Evolutionary conservation across 345 rosid species (phyloP).

Genomic region (Cardamine occulta): DNA sequence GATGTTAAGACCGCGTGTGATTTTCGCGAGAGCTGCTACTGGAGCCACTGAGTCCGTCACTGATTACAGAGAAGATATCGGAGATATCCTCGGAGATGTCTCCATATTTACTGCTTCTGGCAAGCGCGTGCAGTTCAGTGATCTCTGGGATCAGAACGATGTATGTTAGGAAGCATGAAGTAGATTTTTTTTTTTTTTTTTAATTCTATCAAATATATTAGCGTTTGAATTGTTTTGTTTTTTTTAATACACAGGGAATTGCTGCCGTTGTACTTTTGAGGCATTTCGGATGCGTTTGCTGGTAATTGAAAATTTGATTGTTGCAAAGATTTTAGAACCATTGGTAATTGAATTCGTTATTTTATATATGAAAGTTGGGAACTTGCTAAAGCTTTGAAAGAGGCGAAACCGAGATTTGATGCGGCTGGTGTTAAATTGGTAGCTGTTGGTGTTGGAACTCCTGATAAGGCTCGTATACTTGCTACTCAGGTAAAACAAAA

Average conservation of each 20-base stretch:
- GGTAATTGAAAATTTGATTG: conserved; percentile 48
- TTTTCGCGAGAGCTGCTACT: conserved; percentile 49
- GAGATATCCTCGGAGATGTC: conserved; percentile 64
- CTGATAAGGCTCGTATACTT: conserved; percentile 74
- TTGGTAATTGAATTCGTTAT: neutral
- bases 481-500: conserved; percentile 56
- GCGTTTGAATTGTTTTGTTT: neutral
- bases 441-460: conserved; percentile 87
- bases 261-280: conserved; percentile 87
- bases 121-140: conserved; percentile 61
- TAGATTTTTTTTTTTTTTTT: neutral
- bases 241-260: conserved; percentile 52
- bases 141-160: conserved; percentile 88
- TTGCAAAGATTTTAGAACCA: neutral
- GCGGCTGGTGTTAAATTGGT: conserved; percentile 79
- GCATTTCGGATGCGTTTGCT: conserved; percentile 90
- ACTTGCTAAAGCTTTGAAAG: conserved; percentile 70
- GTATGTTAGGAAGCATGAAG: conserved; percentile 38
- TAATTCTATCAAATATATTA: neutral
- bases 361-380: conserved; percentile 68
- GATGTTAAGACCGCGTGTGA: conserved; percentile 16
- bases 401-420: conserved; percentile 66
- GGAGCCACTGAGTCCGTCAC: conserved; percentile 32
- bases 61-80: conserved; percentile 42
- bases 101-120: conserved; percentile 68